Percentiles rank a stretch among this genome's conserved stretches.
These are phyloP conservation scores for Cryptococcus jaspeensis DNA, from an alignment of 1,284 basidiomycete genomes.

Conservation along the genomic window DNA sequence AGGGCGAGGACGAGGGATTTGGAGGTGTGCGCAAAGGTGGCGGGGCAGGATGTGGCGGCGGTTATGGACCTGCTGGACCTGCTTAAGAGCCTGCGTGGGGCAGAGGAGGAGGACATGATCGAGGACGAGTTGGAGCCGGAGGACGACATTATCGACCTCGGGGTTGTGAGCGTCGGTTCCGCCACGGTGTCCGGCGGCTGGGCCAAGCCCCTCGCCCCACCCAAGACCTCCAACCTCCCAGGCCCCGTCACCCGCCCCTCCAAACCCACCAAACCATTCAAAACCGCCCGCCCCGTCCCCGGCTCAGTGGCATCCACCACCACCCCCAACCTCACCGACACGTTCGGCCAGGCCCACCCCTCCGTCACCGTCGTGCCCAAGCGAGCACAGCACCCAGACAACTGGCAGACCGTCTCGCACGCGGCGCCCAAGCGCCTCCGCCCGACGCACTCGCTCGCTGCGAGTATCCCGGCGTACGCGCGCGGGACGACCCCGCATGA, in stretches of 20 bases:
- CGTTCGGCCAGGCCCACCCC: constrained; percentile 19
- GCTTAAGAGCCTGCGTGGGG: constrained; percentile 8
- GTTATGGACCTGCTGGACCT: constrained; percentile 48
- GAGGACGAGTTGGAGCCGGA: no score
- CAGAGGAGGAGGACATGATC: no score
- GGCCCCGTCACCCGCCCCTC: background rate
- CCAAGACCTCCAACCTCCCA: background rate
- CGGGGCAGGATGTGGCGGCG: constrained; percentile 34
- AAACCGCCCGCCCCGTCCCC: constrained; percentile 23
- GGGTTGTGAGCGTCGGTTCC: no score
- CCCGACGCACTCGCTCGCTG: constrained; percentile 28
- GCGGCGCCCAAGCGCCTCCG: constrained; percentile 4
- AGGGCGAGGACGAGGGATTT: constrained; percentile 21
- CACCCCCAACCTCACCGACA: constrained; percentile 23
- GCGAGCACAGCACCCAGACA: constrained; percentile 2
- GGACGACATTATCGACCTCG: no score
- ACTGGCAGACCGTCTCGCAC: constrained; percentile 41
- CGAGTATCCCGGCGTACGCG: constrained; percentile 36
- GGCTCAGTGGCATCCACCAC: constrained; percentile 10
- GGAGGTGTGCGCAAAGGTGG: constrained; percentile 33
- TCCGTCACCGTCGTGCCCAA: constrained; percentile 1
- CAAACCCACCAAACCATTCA: constrained; percentile 7
- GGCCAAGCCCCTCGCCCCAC: background rate
- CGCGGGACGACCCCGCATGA: constrained; percentile 27
- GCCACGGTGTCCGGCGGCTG: background rate